Evolutionary conservation across 2,329 filamentous ascomycete species (phyloP).

Genomic region (Cladosporium sphaerospermum): DNA sequence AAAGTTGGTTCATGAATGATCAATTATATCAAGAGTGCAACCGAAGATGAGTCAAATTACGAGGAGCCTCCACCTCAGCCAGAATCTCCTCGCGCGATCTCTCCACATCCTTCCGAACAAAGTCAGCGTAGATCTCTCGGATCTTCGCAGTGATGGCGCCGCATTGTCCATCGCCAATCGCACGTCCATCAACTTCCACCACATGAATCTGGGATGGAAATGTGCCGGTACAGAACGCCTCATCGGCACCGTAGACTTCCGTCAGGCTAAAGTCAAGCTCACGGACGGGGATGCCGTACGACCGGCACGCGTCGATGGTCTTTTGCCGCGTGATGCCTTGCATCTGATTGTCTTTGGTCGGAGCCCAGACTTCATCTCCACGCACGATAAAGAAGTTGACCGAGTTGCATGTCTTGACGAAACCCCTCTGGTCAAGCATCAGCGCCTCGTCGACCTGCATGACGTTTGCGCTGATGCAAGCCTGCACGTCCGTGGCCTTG

Average conservation of each 20-base stretch:
- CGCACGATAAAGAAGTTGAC: constrained; percentile 32
- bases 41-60: no score
- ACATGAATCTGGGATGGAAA: constrained; percentile 12
- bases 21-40: no score
- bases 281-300: constrained; percentile 21
- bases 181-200: no score
- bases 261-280: constrained; percentile 29
- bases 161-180: no score
- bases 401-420: constrained; percentile 28
- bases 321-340: constrained; percentile 29
- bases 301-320: constrained; percentile 28
- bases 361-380: constrained; percentile 28
- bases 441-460: not conserved
- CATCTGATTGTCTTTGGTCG: constrained; percentile 30
- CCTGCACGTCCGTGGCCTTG: not conserved
- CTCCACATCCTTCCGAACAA: no score
- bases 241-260: constrained; percentile 28
- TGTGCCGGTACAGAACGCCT: constrained; percentile 29
- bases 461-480: not conserved
- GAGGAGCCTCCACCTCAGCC: no score
- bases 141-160: no score
- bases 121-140: no score
- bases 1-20: no score
- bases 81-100: no score
- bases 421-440: not conserved